These are phyloP conservation scores for Withania somnifera DNA, from an alignment of 305 asterid species.

Conservation along the genomic window DNA sequence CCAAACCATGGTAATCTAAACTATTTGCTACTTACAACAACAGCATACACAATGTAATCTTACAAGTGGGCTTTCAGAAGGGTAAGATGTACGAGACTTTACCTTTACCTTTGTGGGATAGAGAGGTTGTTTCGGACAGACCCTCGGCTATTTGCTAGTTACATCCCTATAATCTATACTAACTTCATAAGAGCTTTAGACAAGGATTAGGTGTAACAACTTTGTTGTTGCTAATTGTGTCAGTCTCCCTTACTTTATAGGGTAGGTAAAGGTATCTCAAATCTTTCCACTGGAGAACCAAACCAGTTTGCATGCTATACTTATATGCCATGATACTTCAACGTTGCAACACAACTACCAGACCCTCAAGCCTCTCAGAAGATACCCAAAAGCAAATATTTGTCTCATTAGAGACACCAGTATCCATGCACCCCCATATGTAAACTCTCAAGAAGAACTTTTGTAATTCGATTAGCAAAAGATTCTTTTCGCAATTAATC, in stretches of 20 bases:
- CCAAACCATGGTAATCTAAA: not conserved
- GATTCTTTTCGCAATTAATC: not conserved
- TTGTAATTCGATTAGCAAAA: not conserved
- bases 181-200: not conserved
- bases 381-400: not conserved
- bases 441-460: not conserved
- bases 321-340: not conserved
- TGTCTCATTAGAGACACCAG: not conserved
- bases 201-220: not conserved
- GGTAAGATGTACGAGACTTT: too few relatives aligned
- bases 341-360: not conserved
- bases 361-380: not conserved
- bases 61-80: too few relatives aligned
- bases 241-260: too few relatives aligned
- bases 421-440: not conserved
- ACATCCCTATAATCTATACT: not conserved
- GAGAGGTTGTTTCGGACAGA: too few relatives aligned
- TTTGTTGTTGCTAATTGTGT: not conserved
- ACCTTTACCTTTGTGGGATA: too few relatives aligned
- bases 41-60: too few relatives aligned
- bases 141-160: not conserved
- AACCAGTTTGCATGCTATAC: not conserved
- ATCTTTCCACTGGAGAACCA: too few relatives aligned
- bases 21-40: not conserved
- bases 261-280: too few relatives aligned